These are phyloP conservation scores for Boletus reticulatus DNA, from an alignment of 768 basidiomycete genomes.

Conservation along the genomic window DNA sequence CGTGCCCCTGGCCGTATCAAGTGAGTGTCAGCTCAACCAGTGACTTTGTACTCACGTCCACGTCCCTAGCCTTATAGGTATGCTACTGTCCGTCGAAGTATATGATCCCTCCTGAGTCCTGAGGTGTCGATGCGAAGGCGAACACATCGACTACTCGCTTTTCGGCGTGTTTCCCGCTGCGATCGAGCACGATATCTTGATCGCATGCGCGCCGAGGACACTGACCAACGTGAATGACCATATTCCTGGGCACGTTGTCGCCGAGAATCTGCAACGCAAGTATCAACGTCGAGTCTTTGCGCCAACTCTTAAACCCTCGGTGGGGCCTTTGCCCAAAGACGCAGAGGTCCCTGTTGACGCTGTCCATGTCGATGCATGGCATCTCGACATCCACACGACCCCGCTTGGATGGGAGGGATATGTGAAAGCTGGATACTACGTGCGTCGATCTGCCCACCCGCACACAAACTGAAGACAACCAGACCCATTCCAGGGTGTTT, in stretches of 20 bases:
- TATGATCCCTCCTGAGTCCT: not conserved
- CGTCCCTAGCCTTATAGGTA: slow-evolving; percentile 35
- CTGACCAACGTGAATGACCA: slow-evolving; percentile 15
- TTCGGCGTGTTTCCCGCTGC: slow-evolving; percentile 87
- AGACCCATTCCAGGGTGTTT: slow-evolving; percentile 50
- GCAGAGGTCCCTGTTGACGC: slow-evolving; percentile 30
- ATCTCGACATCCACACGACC: slow-evolving; percentile 63
- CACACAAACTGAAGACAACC: not conserved
- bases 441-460: slow-evolving; percentile 32
- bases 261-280: slow-evolving; percentile 59
- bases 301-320: slow-evolving; percentile 39
- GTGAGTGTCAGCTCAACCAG: slow-evolving; percentile 34
- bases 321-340: slow-evolving; percentile 26
- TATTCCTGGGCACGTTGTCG: slow-evolving; percentile 53
- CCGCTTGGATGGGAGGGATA: slow-evolving; percentile 84
- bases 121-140: slow-evolving; percentile 43
- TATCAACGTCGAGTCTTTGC: slow-evolving; percentile 60
- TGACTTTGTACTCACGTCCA: not conserved
- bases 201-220: slow-evolving; percentile 60
- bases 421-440: slow-evolving; percentile 83
- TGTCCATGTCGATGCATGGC: slow-evolving; percentile 55
- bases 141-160: slow-evolving; percentile 82
- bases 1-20: slow-evolving; percentile 83
- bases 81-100: not conserved
- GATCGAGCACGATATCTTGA: slow-evolving; percentile 78